Evolutionary conservation across 1,139 yeast genomes (phyloP), one percentile per base, ranked within the genome.

Genomic region (Suhomyces wounanorum): DNA sequence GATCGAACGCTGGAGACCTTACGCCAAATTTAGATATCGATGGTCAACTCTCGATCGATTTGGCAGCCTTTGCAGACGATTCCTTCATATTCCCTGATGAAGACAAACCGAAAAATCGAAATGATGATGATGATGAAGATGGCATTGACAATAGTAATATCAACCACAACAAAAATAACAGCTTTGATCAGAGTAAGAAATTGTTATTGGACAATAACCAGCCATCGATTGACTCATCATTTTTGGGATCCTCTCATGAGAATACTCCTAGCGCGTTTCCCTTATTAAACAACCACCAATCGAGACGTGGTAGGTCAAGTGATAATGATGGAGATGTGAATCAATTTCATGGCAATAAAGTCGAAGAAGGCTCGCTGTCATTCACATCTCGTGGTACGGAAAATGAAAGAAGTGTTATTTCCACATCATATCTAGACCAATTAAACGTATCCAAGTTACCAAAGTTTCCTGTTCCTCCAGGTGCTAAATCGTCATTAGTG

Each of bases 41-140:
- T 60, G 89, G 86, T 50, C 86, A 86, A 57, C 68, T 86, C 28
- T 82, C 87, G 28, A 82, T 86, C 35, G 94, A 87, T 63, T 73
- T 87, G 57, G 87, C 90, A 16, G 91, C 90, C 1, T 87, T 87
- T 75, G 92, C 91, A 0, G 91, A 87, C 60, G 91, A 86, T 55
- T 78, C 87, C 8, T 87, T 87, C 58, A 79, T 87, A 3, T 87
- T 87, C 62, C 90, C 91, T 0, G 94, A 87, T 62, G 92, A 87
- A 62, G 91, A 85, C 40, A 85, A 86, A 63, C 85, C 85, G 25
- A 46, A 41, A n/a, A 61, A 64, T 45, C 61, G 56, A 28, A 56
- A 61, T 45, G 55, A 55, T 26, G 59, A 60, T 36, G 58, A 52
- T 7, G 56, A 55, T 36, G 28, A 31, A 7, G 43, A 44, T 9